Conservation (phyloP, 306 rosid genomes). For the Dalbergia oliveri region DNA sequence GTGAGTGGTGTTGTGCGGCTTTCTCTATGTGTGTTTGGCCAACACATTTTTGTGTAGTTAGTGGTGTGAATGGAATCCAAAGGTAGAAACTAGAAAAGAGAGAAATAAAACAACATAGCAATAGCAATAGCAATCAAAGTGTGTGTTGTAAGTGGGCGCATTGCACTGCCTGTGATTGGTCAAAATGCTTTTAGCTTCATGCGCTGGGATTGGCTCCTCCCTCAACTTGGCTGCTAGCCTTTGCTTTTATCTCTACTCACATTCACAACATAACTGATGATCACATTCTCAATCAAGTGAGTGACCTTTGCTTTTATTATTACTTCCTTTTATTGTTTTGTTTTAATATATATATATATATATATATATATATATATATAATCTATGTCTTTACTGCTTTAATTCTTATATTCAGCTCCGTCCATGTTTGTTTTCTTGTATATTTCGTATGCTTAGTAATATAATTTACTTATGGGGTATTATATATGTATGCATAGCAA, state of each 20-base stretch:
- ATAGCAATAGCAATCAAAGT: constrained; percentile 10
- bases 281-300: neutral
- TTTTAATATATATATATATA: no score
- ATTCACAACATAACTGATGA: neutral
- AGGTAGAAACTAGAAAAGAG: constrained; percentile 1
- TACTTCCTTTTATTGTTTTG: neutral
- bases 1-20: no score
- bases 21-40: no score
- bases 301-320: neutral
- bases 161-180: constrained; percentile 54
- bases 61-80: constrained; percentile 60
- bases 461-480: no score
- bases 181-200: constrained; percentile 40
- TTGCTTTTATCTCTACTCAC: constrained; percentile 50
- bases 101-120: no score
- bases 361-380: neutral
- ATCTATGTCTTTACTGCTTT: neutral
- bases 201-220: neutral
- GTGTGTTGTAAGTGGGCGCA: constrained; percentile 33
- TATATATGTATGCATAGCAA: neutral
- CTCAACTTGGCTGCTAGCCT: constrained; percentile 55
- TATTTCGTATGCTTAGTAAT: neutral
- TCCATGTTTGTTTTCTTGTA: neutral
- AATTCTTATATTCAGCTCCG: neutral
- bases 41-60: neutral